Percentiles rank a stretch among this genome's conserved stretches.
Evolutionary conservation across 768 basidiomycete species (phyloP).

Genomic region (Lactarius sp.): DNA sequence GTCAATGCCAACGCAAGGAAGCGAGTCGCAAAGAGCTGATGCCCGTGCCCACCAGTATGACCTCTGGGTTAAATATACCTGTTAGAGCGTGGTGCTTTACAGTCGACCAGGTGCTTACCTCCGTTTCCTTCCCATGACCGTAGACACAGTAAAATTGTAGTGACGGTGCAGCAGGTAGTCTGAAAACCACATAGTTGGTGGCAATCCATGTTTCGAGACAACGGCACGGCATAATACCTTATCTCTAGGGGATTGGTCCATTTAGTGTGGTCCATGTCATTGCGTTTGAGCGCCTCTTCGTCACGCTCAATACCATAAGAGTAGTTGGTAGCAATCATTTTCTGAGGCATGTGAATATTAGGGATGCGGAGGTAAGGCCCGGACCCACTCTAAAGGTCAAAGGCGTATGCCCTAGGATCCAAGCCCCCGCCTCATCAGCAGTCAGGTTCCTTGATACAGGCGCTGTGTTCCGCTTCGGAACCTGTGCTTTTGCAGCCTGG

Average conservation of each 20-base stretch:
- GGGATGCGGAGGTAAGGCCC: background rate
- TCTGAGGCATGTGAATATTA: conserved; percentile 36
- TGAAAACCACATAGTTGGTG: conserved; percentile 29
- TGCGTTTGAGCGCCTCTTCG: conserved; percentile 53
- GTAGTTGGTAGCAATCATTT: conserved; percentile 82
- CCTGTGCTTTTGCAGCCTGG: conserved; percentile 5
- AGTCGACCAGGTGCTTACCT: conserved; percentile 45
- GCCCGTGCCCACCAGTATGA: conserved; percentile 66
- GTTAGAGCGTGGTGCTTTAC: background rate
- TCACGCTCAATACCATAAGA: conserved; percentile 85
- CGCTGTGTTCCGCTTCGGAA: conserved; percentile 1
- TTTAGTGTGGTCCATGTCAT: conserved; percentile 70
- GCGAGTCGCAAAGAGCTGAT: background rate
- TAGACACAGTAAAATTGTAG: conserved; percentile 93
- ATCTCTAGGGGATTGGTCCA: conserved; percentile 92
- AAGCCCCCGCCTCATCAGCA: conserved; percentile 62
- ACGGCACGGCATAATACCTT: conserved; percentile 35
- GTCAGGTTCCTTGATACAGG: conserved; percentile 60
- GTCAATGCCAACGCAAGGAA: background rate
- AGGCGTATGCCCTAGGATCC: conserved; percentile 82
- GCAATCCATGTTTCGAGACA: background rate
- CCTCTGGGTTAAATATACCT: conserved; percentile 40
- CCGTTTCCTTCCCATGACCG: conserved; percentile 94
- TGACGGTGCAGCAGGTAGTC: conserved; percentile 83
- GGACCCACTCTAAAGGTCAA: conserved; percentile 64